These are phyloP conservation scores for Macrotyloma uniflorum DNA, from an alignment of 306 rosid genomes.

Conservation along the genomic window DNA sequence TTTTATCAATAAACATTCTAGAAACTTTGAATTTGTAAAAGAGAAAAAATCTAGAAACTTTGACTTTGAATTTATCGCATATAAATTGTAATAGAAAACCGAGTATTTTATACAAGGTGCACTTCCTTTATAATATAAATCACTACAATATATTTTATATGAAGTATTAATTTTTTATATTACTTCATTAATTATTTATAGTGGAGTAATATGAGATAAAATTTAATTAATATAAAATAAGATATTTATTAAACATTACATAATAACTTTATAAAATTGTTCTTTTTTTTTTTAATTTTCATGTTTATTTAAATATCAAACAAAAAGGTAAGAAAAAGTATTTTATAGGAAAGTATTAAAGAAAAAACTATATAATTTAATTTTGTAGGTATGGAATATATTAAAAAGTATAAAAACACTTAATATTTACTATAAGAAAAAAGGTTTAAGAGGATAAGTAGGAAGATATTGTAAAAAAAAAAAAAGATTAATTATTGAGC, in stretches of 20 bases:
- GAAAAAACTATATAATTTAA: no score
- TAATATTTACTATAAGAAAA: no score
- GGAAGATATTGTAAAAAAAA: neutral
- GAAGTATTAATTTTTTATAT: no score
- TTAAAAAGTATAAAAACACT: no score
- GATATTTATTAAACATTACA: neutral
- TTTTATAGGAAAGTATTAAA: no score
- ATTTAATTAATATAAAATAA: neutral
- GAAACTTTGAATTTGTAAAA: neutral
- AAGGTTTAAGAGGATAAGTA: neutral
- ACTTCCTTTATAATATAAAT: no score
- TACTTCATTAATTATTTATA: no score
- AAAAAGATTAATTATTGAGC: neutral
- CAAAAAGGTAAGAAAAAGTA: neutral
- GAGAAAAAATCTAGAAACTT: neutral
- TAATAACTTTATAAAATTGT: neutral
- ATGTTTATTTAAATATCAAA: neutral
- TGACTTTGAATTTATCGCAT: neutral
- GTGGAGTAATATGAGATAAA: no score
- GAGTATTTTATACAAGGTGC: no score
- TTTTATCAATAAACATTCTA: neutral
- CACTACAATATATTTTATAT: no score
- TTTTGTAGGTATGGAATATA: no score
- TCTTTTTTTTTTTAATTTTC: neutral
- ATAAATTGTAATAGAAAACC: neutral